Conservation (phyloP, 306 rosid species). For the Dryas drummondii region DNA sequence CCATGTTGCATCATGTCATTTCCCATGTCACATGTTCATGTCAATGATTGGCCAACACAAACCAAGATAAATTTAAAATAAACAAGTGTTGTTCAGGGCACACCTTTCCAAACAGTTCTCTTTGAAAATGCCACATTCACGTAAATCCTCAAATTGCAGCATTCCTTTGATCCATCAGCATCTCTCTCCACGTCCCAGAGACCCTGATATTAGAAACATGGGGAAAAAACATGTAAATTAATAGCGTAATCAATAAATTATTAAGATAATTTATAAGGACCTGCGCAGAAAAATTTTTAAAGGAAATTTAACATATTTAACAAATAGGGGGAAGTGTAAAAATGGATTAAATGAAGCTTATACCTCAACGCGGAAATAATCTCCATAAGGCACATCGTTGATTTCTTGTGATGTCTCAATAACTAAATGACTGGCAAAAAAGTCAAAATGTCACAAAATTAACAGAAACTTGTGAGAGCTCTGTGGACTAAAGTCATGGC, state of each 20-base stretch:
- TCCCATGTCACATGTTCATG: not conserved
- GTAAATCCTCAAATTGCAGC: conserved; percentile 63
- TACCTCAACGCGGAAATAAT: conserved; percentile 95
- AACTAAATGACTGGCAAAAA: conserved; percentile 77
- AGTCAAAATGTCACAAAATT: conserved; percentile 32
- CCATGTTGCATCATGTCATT: not conserved
- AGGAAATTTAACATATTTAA: not conserved
- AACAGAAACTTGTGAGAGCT: not conserved
- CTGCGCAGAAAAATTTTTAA: not conserved
- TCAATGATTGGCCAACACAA: not conserved
- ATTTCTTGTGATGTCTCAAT: conserved; percentile 87
- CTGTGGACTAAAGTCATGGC: not conserved
- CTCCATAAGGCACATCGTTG: conserved; percentile 83
- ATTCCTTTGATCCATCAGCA: conserved; percentile 49
- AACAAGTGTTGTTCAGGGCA: conserved; percentile 13
- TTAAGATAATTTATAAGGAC: not conserved
- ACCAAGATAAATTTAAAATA: not conserved
- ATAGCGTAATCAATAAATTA: not conserved
- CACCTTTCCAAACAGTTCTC: conserved; percentile 86
- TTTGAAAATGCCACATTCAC: conserved; percentile 78
- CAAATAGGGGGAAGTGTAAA: not conserved
- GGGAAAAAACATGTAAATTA: not conserved
- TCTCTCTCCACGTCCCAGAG: conserved; percentile 72
- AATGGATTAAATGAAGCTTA: conserved; percentile 15
- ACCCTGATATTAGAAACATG: conserved; percentile 44